Conservation (phyloP, 2,329 filamentous ascomycete genomes). For the Ophiobolus disseminans region DNA sequence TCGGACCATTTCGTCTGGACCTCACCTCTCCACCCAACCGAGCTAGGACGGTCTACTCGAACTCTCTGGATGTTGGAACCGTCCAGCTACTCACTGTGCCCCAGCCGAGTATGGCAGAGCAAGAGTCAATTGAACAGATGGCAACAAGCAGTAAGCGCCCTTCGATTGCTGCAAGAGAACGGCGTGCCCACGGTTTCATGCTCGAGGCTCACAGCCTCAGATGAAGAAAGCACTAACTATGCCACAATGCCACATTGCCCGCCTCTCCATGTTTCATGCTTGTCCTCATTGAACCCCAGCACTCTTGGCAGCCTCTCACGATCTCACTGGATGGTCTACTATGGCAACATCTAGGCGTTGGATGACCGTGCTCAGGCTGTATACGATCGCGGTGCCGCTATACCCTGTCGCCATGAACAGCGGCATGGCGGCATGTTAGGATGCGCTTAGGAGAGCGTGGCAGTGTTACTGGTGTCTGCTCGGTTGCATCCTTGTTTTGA, state of each 20-base stretch:
- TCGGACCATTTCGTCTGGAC: slow-evolving; percentile 17
- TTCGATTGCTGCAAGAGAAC: not conserved
- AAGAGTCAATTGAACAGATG: too few species aligned
- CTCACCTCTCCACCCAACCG: slow-evolving; percentile 19
- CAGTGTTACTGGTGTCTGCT: not conserved
- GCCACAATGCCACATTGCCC: slow-evolving; percentile 26
- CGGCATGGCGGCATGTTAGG: slow-evolving; percentile 12
- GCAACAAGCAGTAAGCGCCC: too few species aligned
- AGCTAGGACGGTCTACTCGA: not conserved
- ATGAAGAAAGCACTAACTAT: too few species aligned
- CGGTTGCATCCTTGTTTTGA: not conserved
- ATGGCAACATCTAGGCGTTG: slow-evolving; percentile 21
- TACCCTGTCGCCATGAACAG: slow-evolving; percentile 9
- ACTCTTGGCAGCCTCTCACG: slow-evolving; percentile 22
- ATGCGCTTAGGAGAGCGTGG: slow-evolving; percentile 20
- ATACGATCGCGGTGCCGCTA: slow-evolving; percentile 9
- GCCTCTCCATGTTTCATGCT: slow-evolving; percentile 16
- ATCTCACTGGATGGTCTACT: slow-evolving; percentile 23
- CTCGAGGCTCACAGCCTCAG: slow-evolving; percentile 16
- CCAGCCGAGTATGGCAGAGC: too few species aligned
- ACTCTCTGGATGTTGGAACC: not conserved
- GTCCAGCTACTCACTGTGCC: too few species aligned
- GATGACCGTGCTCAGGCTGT: slow-evolving; percentile 20
- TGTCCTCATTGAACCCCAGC: slow-evolving; percentile 26
- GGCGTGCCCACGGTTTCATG: not conserved